Evolutionary conservation across 345 rosid genomes (phyloP), one percentile per base, ranked within the genome.

Genomic region (Gossypium australe): DNA sequence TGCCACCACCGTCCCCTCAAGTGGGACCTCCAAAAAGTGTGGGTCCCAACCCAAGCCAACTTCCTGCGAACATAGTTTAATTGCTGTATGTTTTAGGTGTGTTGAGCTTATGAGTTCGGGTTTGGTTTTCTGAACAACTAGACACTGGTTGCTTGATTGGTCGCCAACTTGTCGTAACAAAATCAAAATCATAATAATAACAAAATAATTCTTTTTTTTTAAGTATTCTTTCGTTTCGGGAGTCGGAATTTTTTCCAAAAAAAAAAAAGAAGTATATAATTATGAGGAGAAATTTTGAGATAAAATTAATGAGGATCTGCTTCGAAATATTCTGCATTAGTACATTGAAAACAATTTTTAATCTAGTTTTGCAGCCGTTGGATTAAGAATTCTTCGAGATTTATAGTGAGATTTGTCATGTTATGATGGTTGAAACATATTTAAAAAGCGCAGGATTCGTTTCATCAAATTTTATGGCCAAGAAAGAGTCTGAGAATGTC

Each of bases 301-400:
- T 10, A 41, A 64, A 38, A 38, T 38, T 63, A 63, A 38, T 38
- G 68, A 41, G 52, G 18, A 44, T 20, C 55, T 20, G 6, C 17
- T 22, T 47, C 18, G 22, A 47, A 24, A 47, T 67, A 67, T 67
- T 45, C 71, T 47, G 45, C 1, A 17, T 8, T 55, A 8, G 25
- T 18, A 8, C 60, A 56, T 57, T 9, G 9, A 57, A 57, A 57
- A 20, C 24, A 22, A 20, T 10, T 57, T 57, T 20, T 22, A 11
- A 25, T 67, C 12, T 47, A 57, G 14, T 2, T 47, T 47, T 66
- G 55, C 71, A 12, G 56, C 71, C 71, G 38, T 8, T 47, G n/a
- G 56, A 67, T 68, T 49, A 68, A 68, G 72, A 8, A 68, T 7
- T 48, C 43, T 13, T 68, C 14, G 72, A 68, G 72, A 68, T 48